These are phyloP conservation scores for Entoloma clypeatum DNA, from an alignment of 1,284 basidiomycete genomes.

Conservation along the genomic window DNA sequence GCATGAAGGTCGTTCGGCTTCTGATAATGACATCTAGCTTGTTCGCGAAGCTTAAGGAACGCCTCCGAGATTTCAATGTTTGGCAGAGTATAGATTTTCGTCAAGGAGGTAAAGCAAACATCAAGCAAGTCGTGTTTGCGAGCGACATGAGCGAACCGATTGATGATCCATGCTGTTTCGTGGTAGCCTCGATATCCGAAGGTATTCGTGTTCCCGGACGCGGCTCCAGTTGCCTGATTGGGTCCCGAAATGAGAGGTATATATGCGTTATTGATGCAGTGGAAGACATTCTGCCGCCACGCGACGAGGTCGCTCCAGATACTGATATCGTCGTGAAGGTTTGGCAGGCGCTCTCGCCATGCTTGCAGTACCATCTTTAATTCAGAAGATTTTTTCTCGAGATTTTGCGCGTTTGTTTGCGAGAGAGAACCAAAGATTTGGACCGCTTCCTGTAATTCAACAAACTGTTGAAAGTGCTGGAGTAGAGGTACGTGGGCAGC, in stretches of 20 bases:
- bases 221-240: slow-evolving; percentile 46
- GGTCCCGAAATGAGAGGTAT: slow-evolving; percentile 77
- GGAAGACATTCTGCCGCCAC: slow-evolving; percentile 92
- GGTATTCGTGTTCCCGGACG: slow-evolving; percentile 68
- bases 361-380: slow-evolving; percentile 95
- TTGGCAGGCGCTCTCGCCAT: slow-evolving; percentile 96
- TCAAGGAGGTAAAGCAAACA: slow-evolving; percentile 92
- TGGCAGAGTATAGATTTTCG: slow-evolving; percentile 97
- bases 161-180: slow-evolving; percentile 99
- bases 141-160: slow-evolving; percentile 99
- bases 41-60: slow-evolving; percentile 97
- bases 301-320: slow-evolving; percentile 99
- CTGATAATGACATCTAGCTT: slow-evolving; percentile 99
- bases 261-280: slow-evolving; percentile 97
- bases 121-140: slow-evolving; percentile 96
- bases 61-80: slow-evolving; percentile 99
- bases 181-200: slow-evolving; percentile 99
- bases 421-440: slow-evolving; percentile 92
- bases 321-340: slow-evolving; percentile 96
- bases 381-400: slow-evolving; percentile 94
- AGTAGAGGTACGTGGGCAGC: slow-evolving; percentile 92
- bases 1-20: slow-evolving; percentile 91
- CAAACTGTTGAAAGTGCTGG: slow-evolving; percentile 99
- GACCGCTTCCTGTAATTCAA: slow-evolving; percentile 95
- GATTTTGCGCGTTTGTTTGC: slow-evolving; percentile 82